phyloP scores from a whole-genome alignment of 2,329 filamentous ascomycete genomes.

The Ophiostoma australiae region DNA sequence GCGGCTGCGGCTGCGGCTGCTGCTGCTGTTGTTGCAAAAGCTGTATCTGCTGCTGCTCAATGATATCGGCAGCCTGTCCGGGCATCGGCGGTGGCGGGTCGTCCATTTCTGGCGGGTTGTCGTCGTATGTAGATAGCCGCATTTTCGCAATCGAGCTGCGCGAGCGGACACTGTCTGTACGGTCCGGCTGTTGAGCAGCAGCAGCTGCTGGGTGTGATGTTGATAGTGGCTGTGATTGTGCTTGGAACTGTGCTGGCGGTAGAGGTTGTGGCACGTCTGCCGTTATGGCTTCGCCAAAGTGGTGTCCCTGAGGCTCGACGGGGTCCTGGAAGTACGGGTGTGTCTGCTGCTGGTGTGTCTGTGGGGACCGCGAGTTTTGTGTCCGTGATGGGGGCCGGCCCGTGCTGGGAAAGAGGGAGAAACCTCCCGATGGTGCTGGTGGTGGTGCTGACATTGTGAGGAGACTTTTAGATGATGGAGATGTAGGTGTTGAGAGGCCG shows the following conservation, averaged over 20 bases:
- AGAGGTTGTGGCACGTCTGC: conserved; percentile 38
- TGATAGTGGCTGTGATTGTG: not conserved
- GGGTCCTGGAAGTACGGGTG: not conserved
- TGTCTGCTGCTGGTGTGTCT: conserved; percentile 35
- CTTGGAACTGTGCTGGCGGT: conserved; percentile 30
- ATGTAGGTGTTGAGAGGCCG: not conserved
- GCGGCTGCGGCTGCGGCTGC: conserved; percentile 19
- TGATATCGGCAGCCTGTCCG: conserved; percentile 11
- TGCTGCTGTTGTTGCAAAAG: conserved; percentile 18
- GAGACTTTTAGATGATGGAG: not conserved
- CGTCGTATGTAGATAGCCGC: conserved; percentile 37
- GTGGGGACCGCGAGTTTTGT: conserved; percentile 38
- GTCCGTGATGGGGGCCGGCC: conserved; percentile 43
- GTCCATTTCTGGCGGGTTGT: conserved; percentile 23
- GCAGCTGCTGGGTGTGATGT: not conserved
- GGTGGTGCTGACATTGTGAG: conserved; percentile 38
- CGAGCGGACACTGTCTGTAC: conserved; percentile 47
- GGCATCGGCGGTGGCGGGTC: conserved; percentile 26
- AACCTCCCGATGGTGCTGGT: conserved; percentile 42
- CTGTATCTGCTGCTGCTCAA: conserved; percentile 18
- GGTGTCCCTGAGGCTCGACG: conserved; percentile 20
- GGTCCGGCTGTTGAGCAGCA: conserved; percentile 23
- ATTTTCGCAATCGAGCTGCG: conserved; percentile 55
- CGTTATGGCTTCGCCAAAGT: conserved; percentile 25
- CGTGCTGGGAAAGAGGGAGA: conserved; percentile 55